Evolutionary conservation across 2,329 filamentous ascomycete genomes (phyloP), one percentile per base, ranked within the genome.

Genomic region (Diaporthe sp.): DNA sequence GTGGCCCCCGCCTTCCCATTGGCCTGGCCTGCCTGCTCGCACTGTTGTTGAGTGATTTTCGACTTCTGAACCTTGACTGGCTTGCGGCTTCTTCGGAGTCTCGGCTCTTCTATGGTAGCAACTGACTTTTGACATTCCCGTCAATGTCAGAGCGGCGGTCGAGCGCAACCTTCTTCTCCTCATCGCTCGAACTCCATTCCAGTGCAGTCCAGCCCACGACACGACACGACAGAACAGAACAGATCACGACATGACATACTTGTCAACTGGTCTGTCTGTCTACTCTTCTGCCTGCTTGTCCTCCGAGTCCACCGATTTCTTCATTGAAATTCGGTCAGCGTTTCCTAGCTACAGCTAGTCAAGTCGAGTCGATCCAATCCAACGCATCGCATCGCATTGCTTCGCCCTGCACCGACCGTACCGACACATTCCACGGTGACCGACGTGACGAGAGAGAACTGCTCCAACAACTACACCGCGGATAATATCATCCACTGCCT

Each of bases 281-380:
- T 37, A n/a, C 31, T 10, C 4, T 22, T 15, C 57, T 31, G 53
- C 22, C 28, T 47, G 39, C 28, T 20, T 34, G 25, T 20, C 39
- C 34, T 47, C 47, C 58, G 37, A 49, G 28, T 34, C 34, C 28
- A 63, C 75, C 75, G 73, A 76, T 76, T 76, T 76, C 75, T 76
- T 76, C 28, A 73, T 44, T 76, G 75, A 76, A 76, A 76, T 75
- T 31, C 75, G 75, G 75, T 75, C 47, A 58, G 61, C 28, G n/a
- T 25, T 22, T 28, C 20, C 22, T 28, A 49, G 44, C 20, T 49
- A 49, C 20, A 53, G 51, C 31, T 31, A 55, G 53, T 7, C 37
- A 39, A 22, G 13, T 10, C 58, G 47, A 72, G 47, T 72, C 22
- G 63, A 68, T 68, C 31, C 47, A 51, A 37, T 34, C 44, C 63